phyloP scores from a whole-genome alignment of 2,329 filamentous ascomycete genomes.

The Colletotrichum sp. region DNA sequence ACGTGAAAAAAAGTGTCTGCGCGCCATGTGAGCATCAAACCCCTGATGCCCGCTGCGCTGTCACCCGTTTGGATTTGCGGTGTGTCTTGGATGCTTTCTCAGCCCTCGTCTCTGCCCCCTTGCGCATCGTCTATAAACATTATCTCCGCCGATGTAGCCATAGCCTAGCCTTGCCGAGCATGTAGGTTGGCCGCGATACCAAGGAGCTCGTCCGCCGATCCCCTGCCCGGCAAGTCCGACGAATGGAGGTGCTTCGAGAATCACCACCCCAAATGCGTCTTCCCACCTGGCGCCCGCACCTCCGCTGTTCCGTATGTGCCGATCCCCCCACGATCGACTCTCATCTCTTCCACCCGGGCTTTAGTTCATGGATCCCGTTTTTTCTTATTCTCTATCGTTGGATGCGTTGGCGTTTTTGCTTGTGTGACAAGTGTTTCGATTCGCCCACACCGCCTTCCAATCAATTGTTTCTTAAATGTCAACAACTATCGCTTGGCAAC shows the following conservation, averaged over 20 bases:
- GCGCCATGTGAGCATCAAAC: background rate
- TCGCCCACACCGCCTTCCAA: background rate
- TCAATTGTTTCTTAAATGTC: background rate
- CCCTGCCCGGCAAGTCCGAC: constrained; percentile 12
- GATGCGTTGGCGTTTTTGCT: background rate
- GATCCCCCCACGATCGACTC: constrained; percentile 8
- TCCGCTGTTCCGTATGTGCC: constrained; percentile 10
- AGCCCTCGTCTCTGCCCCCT: background rate
- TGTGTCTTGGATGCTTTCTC: background rate
- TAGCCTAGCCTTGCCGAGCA: constrained; percentile 17
- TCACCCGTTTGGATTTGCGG: constrained; percentile 3
- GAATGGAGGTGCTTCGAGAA: constrained; percentile 16
- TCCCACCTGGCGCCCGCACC: background rate
- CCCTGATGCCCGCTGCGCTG: background rate
- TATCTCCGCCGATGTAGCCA: background rate
- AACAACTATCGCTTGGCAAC: background rate
- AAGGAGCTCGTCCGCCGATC: constrained; percentile 9
- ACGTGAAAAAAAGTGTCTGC: background rate
- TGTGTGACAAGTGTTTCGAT: background rate
- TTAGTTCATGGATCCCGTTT: background rate
- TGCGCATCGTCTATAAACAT: background rate
- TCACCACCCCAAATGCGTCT: background rate
- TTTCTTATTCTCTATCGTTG: background rate
- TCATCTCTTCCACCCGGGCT: background rate
- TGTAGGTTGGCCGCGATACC: background rate